Percentiles rank a stretch among this genome's conserved stretches.
These are phyloP conservation scores for Glomus cerebriforme DNA, from an alignment of 192 early-diverging fungal genomes.

Conservation along the genomic window DNA sequence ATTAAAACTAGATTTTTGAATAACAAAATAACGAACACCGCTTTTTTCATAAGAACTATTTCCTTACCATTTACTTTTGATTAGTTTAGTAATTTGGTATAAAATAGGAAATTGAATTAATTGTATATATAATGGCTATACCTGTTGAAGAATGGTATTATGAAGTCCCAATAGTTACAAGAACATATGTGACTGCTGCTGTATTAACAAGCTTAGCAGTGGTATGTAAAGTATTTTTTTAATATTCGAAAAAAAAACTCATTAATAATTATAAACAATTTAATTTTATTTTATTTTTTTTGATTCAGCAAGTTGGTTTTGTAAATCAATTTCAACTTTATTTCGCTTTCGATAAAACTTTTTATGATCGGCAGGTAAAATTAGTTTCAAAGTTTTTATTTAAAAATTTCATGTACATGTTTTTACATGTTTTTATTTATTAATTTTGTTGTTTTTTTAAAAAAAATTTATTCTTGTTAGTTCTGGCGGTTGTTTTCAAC, in stretches of 20 bases:
- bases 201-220: constrained; percentile 75
- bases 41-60: too few species aligned
- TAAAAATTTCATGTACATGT: background rate
- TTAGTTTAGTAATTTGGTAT: too few species aligned
- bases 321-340: constrained; percentile 80
- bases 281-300: constrained; percentile 13
- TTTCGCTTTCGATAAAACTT: constrained; percentile 73
- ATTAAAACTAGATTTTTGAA: background rate
- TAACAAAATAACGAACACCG: too few species aligned
- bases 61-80: too few species aligned
- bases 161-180: constrained; percentile 84
- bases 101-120: background rate
- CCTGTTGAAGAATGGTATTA: constrained; percentile 87
- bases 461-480: constrained; percentile 46
- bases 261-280: too few species aligned
- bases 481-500: constrained; percentile 92
- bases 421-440: too few species aligned
- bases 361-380: constrained; percentile 67
- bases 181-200: constrained; percentile 83
- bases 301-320: constrained; percentile 77
- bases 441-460: background rate
- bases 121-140: constrained; percentile 47
- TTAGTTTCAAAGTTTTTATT: too few species aligned
- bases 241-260: background rate
- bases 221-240: constrained; percentile 47